Conservation (phyloP, 257 asterid species). For the Linderniella brevidens region DNA sequence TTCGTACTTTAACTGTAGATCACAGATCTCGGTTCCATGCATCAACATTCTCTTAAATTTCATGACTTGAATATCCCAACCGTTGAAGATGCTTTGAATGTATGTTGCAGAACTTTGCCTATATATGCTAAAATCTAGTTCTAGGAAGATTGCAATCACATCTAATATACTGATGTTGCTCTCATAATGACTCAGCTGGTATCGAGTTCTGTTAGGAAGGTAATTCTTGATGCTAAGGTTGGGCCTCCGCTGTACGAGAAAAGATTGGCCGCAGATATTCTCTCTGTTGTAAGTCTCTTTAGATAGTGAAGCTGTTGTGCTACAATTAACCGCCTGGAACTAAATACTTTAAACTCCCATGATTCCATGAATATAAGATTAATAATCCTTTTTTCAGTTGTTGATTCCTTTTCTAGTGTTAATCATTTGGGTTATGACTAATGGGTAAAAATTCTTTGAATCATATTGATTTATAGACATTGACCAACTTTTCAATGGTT, state of each 20-base stretch:
- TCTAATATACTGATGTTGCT: slow-evolving; percentile 13
- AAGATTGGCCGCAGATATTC: slow-evolving; percentile 63
- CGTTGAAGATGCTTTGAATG: slow-evolving; percentile 74
- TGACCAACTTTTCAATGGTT: too few relatives aligned
- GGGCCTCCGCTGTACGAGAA: slow-evolving; percentile 76
- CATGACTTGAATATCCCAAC: slow-evolving; percentile 49
- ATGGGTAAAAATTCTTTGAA: too few relatives aligned
- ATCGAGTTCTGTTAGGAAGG: slow-evolving; percentile 62
- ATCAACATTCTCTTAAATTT: slow-evolving; percentile 32
- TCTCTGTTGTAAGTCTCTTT: slow-evolving; percentile 44
- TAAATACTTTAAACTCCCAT: background rate
- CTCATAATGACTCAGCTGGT: slow-evolving; percentile 34
- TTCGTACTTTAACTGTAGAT: slow-evolving; percentile 38
- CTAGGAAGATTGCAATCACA: slow-evolving; percentile 2
- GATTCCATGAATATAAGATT: too few relatives aligned
- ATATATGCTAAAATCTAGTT: slow-evolving; percentile 8
- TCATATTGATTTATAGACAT: too few relatives aligned
- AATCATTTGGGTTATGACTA: too few relatives aligned
- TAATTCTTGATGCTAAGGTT: slow-evolving; percentile 86
- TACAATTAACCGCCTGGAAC: background rate
- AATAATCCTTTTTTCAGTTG: too few relatives aligned
- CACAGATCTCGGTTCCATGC: slow-evolving; percentile 35
- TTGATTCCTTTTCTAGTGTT: too few relatives aligned
- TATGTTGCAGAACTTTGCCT: slow-evolving; percentile 13
- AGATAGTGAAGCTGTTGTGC: background rate